Evolutionary conservation across 345 rosid species (phyloP).

Genomic region (Camelina laxa): DNA sequence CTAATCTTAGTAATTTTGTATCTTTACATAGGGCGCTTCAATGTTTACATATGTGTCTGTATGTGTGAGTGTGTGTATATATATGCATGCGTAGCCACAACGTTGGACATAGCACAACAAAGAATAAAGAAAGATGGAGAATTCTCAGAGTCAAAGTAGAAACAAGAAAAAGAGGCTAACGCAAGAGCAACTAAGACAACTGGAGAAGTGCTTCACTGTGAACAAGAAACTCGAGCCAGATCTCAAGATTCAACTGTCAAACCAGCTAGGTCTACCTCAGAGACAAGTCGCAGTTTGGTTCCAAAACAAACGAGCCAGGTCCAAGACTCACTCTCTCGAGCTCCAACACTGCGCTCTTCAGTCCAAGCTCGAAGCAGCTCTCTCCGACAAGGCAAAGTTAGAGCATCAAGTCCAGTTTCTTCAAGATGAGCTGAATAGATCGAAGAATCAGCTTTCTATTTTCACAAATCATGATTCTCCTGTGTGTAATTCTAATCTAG

Average conservation of each 20-base stretch:
- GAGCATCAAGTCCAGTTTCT: conserved; percentile 72
- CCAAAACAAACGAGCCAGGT: conserved; percentile 93
- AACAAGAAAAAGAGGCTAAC: conserved; percentile 67
- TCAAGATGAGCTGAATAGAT: conserved; percentile 62
- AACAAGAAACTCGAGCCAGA: conserved; percentile 78
- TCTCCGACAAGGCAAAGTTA: conserved; percentile 60
- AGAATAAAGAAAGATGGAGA: conserved; percentile 32
- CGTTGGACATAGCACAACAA: conserved; percentile 28
- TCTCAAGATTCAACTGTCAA: conserved; percentile 71
- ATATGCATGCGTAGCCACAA: conserved; percentile 48
- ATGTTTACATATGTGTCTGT: too few relatives aligned
- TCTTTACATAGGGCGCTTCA: too few relatives aligned
- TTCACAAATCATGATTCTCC: conserved; percentile 39
- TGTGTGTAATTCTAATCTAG: conserved; percentile 39
- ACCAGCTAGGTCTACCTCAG: conserved; percentile 68
- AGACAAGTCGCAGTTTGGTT: conserved; percentile 94
- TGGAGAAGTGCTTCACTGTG: conserved; percentile 72
- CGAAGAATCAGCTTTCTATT: conserved; percentile 52
- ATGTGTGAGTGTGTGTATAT: background rate
- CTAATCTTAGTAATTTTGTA: too few relatives aligned
- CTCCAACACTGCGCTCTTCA: conserved; percentile 60
- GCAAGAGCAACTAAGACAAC: conserved; percentile 67
- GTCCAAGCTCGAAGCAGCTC: conserved; percentile 57
- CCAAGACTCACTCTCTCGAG: conserved; percentile 82
- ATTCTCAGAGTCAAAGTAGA: conserved; percentile 24